Evolutionary conservation across 148 eudicot species (phyloP).

Genomic region (Rhododendron williamsianum): DNA sequence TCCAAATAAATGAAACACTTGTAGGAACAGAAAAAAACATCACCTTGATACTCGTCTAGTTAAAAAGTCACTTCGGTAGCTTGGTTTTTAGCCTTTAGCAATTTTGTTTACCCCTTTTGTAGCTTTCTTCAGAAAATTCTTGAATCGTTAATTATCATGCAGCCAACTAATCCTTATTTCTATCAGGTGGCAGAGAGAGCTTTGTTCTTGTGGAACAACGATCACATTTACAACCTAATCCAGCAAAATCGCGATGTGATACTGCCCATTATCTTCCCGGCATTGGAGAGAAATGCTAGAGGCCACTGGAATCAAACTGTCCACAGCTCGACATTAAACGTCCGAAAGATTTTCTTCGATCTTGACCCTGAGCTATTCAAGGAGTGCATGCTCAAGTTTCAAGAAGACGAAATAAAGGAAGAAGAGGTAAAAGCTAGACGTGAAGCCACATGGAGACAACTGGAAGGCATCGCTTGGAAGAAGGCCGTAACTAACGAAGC

Average conservation of each 20-base stretch:
- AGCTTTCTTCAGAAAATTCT: neutral
- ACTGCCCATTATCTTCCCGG: conserved; percentile 70
- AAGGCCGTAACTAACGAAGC: conserved; percentile 39
- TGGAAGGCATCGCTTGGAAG: conserved; percentile 54
- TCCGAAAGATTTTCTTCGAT: conserved; percentile 65
- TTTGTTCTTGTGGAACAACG: conserved; percentile 78
- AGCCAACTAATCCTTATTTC: neutral
- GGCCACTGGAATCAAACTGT: conserved; percentile 78
- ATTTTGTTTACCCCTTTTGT: neutral
- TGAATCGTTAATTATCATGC: neutral
- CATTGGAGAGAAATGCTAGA: conserved; percentile 58
- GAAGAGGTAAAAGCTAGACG: conserved; percentile 42
- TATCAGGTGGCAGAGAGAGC: conserved; percentile 77
- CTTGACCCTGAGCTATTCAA: conserved; percentile 59
- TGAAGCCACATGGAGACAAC: conserved; percentile 53
- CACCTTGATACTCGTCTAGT: neutral
- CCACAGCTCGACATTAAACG: conserved; percentile 62
- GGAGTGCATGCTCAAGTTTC: conserved; percentile 59
- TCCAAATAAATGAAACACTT: neutral
- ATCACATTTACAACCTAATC: conserved; percentile 66
- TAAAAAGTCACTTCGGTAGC: neutral
- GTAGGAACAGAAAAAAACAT: neutral
- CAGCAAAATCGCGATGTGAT: conserved; percentile 56
- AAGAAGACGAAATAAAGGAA: conserved; percentile 57
- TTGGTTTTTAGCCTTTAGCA: neutral